Evolutionary conservation across 2,329 filamentous ascomycete species (phyloP), one percentile per base, ranked within the genome.

Genomic region (Colletotrichum tofieldiae): DNA sequence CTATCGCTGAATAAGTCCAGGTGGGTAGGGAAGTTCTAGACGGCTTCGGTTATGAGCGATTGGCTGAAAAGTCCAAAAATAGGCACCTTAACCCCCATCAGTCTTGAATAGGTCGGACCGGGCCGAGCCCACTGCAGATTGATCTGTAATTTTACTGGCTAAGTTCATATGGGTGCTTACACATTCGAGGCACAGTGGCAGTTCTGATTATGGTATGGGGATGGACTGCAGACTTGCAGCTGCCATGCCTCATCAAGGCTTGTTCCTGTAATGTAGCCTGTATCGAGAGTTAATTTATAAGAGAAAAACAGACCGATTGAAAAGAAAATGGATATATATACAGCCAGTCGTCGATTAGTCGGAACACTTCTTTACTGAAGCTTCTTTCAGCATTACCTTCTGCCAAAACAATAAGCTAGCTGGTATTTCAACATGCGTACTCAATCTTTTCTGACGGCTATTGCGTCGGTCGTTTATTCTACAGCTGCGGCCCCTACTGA

Each of bases 1-100:
- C 35, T 41, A 35, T 58, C n/a, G 54, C 54, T 58, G 54, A 58
- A 58, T 58, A 58, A 58, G 54, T 39, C 14, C 35, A 23, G 54
- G 54, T 41, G 54, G 54, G 3, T 58, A 41, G n/a, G 35, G 12
- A 23, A 58, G 20, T 41, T 41, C 5, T 41, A 7, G 8, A 58
- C 35, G 54, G 4, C 54, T 39, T 58, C 35, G 37, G 20, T 58
- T 8, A 41, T 23, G 54, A 58, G 35, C 37, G 54, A 58, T 41
- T 41, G 35, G 35, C 54, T 26, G 35, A 26, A 41, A 37, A 39
- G 14, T 41, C n/a, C 20, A n/a, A 58, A 58, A 58, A 58, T 58
- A 58, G 54, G 54, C 20, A 41, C 35, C 20, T 58, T 41, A 7
- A 41, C 37, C 37, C 54, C 41, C 54, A 39, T 26, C 12, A 23